Evolutionary conservation across 768 basidiomycete genomes (phyloP), one percentile per base, ranked within the genome.

Genomic region (Leccinum subtestaceum): DNA sequence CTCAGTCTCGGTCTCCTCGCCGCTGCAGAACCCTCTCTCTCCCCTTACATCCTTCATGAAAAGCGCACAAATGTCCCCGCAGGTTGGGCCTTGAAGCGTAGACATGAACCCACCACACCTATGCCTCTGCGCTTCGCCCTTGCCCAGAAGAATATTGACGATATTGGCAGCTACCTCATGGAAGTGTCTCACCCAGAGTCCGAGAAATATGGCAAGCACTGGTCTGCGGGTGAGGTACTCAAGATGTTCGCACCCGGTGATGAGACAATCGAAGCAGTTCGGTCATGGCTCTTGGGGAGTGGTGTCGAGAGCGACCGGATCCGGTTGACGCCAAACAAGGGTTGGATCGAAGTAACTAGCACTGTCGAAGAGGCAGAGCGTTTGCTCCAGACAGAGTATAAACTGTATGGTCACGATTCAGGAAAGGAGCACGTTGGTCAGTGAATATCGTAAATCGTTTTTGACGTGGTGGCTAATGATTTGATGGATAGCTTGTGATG

Each of bases 41-140:
- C 66, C 7, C 61, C 60, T 45, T 67, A 73, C 58, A 66, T 68
- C 59, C 59, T 78, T 23, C 78, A 80, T 56, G 79, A 80, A 63
- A 75, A 70, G 55, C 78, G 77, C 55, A 69, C 67, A 10, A 58
- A 48, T n/a, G 66, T 72, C 11, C 77, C 78, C 8, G 9, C 54
- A 8, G 68, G 67, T 3, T 83, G 81, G 81, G 58, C 68, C 1
- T 66, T 73, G 46, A 63, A 73, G 36, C 74, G 77, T 23, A 71
- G 76, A 54, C 74, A 78, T 52, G 70, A 74, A 0, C 62, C 76
- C 12, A 65, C 67, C 46, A 46, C 61, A 6, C 36, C 58, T 31
- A 17, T 74, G 10, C 72, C 74, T 43, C 51, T 75, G 27, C 69
- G 68, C 29, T 66, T 75, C 52, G 72, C 73, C 8, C 64, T 77